Conservation (phyloP, 2,329 filamentous ascomycete genomes). For the Trichoderma cornu-damae region DNA sequence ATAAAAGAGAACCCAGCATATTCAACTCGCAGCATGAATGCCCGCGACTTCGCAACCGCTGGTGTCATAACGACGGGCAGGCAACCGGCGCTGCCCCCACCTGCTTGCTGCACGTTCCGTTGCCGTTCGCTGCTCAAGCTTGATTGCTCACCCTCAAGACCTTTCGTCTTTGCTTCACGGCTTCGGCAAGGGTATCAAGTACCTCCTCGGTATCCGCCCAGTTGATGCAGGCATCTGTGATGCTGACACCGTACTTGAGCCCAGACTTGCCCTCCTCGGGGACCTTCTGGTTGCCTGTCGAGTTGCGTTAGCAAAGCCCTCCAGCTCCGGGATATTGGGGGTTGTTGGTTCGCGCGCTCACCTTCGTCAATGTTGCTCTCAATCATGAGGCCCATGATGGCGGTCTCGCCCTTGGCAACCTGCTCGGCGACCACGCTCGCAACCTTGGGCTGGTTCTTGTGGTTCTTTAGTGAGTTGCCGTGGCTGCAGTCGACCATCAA, state of each 20-base stretch:
- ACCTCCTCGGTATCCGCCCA: constrained; percentile 86
- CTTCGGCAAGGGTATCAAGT: constrained; percentile 70
- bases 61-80: not conserved
- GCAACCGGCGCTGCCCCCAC: not conserved
- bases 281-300: constrained; percentile 77
- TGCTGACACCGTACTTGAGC: constrained; percentile 89
- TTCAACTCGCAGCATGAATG: not conserved
- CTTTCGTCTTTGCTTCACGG: constrained; percentile 68
- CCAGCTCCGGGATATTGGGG: not conserved
- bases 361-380: constrained; percentile 96
- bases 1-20: not conserved
- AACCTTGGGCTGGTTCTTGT: constrained; percentile 96
- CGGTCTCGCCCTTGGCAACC: constrained; percentile 75
- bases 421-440: constrained; percentile 76
- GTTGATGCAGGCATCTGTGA: constrained; percentile 94
- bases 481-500: constrained; percentile 99
- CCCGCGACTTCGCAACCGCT: not conserved
- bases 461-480: constrained; percentile 92
- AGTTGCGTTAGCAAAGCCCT: constrained; percentile 26
- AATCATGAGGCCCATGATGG: constrained; percentile 97
- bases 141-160: constrained; percentile 22
- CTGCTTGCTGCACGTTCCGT: not conserved
- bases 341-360: constrained; percentile 32
- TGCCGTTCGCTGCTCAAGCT: not conserved
- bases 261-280: constrained; percentile 77